Base-by-base conservation (phyloP, 1,284 basidiomycete genomes). In the Malassezia yamatoensis region DNA sequence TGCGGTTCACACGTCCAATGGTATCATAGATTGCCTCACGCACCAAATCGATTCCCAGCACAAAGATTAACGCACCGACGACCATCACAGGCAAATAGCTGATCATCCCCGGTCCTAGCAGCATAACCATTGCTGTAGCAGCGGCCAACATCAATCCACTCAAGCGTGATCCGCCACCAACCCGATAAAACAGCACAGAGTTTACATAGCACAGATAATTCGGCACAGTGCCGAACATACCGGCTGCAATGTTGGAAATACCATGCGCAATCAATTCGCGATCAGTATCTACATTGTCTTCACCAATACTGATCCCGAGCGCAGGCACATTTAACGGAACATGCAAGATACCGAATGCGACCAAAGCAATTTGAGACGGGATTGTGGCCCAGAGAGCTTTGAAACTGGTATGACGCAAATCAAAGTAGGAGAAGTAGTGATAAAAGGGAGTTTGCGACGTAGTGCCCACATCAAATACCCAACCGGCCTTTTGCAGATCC, bases 11-110 rank as follows among this genome's bases (percentile, higher is more conserved):
- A 16, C 90, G 83, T 72, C 89, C 82, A 43, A 88, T 80, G 3
- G 91, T 94, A 76, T 98, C 93, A 90, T 90, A 96, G 4, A 96
- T 76, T 0, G 93, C 90, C 72, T 78, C 93, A 69, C 93, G 93
- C 33, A 88, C 83, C 32, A 98, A 82, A 66, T 98, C 93, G 58
- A 96, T 83, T 0, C 93, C 93, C 21, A 98, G 81, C 10, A 96
- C 89, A 65, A 90, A 93, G 68, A 98, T 96, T 56, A 98, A 80
- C 1, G 91, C 86, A 0, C 86, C 86, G 15, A 78, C 77, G 16
- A 78, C 75, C 64, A 74, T 73, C 35, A 78, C 68, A 1, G 77
- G 72, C 15, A 74, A 55, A 51, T 54, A 55, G 33, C 45, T 58
- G 54, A 74, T 74, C 9, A 61, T 58, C 5, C 81, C 83, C 0